Conservation (phyloP, 2,329 filamentous ascomycete species). For the Microcera coccophila region DNA sequence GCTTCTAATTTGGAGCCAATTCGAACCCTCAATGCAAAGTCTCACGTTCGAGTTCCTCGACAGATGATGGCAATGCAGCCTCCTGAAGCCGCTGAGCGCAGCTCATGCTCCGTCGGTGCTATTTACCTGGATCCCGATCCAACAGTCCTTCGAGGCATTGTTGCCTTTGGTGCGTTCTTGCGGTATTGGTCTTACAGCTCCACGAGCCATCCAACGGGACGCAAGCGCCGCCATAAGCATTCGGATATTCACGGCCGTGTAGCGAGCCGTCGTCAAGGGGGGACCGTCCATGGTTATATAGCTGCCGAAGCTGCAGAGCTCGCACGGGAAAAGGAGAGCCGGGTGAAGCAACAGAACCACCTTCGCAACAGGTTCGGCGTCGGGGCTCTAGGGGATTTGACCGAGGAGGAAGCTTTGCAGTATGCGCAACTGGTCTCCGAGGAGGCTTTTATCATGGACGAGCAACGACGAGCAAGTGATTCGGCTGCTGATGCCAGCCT, state of each 20-base stretch:
- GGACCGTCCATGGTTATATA: constrained; percentile 75
- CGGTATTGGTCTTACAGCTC: constrained; percentile 95
- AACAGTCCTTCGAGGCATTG: constrained; percentile 77
- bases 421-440: constrained; percentile 66
- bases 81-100: constrained; percentile 62
- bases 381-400: constrained; percentile 61
- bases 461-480: constrained; percentile 52
- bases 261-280: constrained; percentile 54
- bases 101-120: constrained; percentile 73
- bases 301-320: constrained; percentile 80
- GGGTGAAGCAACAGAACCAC: constrained; percentile 63
- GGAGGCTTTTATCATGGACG: constrained; percentile 55
- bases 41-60: constrained; percentile 76
- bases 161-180: constrained; percentile 80
- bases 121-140: constrained; percentile 86
- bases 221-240: constrained; percentile 74
- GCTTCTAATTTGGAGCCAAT: constrained; percentile 75
- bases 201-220: constrained; percentile 68
- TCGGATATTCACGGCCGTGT: constrained; percentile 54
- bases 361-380: constrained; percentile 80
- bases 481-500: constrained; percentile 47
- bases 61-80: constrained; percentile 55
- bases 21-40: constrained; percentile 80
- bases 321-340: constrained; percentile 64
- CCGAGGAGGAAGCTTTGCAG: constrained; percentile 60